Base-by-base conservation (phyloP, 139 green algal species). In the Chlorella sorokiniana region DNA sequence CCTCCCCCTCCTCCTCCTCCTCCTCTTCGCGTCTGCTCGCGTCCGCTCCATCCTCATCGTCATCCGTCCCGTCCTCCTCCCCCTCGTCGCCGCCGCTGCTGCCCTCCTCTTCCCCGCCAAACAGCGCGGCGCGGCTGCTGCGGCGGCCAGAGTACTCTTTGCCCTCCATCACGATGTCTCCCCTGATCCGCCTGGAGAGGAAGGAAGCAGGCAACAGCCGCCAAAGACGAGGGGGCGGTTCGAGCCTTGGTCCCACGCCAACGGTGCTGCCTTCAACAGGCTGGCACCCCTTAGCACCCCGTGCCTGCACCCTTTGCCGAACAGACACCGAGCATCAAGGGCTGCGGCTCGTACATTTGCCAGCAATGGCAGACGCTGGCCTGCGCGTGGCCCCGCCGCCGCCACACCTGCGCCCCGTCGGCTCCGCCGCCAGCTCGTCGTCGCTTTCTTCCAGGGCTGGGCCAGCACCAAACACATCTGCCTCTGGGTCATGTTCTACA, bases 401-500 rank as follows among this genome's bases (percentile, higher is more conserved):
- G n/a, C n/a, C 38, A 5, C 33, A 68, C 56, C 54, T 59, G 51
- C 51, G 51, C 20, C 29, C 33, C 5, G n/a, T 48, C 38, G 37
- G 37, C 27, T 45, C 68, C 1, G 52, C 69, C 16, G 42, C 63
- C 45, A 86, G 68, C 73, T 84, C 85, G 8, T 90, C 84, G 44
- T 89, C 84, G 42, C 73, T 87, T 27, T 79, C 86, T 35, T 72
- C 76, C 38, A 90, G 59, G 25, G 67, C 44, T 7, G 84, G 75
- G 0, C 69, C 81, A 4, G 37, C 68, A 11, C 76, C 86, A 48
- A 87, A 72, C 3, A 72, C 35, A 40, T 89, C 81, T 0, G 69
- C 68, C 38, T 90, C 84, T 3, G 80, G 79, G 23, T 89, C 84
- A 8, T 75, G 71, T 51, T 89, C 86, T 90, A 78, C 76, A 83